phyloP scores from a whole-genome alignment of 2,329 filamentous ascomycete genomes.

The Tolypocladium cylindrosporum region DNA sequence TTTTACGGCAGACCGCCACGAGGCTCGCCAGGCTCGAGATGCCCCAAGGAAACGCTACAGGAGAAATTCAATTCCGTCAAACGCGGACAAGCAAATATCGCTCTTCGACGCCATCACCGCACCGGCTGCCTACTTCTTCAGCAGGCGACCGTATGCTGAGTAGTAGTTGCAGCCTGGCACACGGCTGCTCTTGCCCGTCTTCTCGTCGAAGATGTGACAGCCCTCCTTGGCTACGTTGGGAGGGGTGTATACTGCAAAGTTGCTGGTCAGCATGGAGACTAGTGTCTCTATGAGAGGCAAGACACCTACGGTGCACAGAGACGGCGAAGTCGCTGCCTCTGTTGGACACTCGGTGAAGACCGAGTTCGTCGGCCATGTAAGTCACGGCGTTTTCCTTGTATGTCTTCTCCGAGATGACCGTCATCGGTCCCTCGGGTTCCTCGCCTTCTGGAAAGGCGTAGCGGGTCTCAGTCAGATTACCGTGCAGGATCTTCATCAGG shows the following conservation, averaged over 20 bases:
- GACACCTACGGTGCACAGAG: slow-evolving; percentile 62
- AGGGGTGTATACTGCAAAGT: slow-evolving; percentile 61
- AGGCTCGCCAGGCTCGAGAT: background rate
- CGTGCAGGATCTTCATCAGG: slow-evolving; percentile 81
- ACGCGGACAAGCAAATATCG: background rate
- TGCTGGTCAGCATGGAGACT: slow-evolving; percentile 19
- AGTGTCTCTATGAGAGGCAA: slow-evolving; percentile 14
- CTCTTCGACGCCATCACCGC: background rate
- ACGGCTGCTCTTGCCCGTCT: slow-evolving; percentile 64
- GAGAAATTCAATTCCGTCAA: background rate
- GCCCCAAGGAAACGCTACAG: slow-evolving; percentile 2
- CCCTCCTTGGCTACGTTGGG: slow-evolving; percentile 79
- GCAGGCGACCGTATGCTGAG: slow-evolving; percentile 47
- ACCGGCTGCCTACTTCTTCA: slow-evolving; percentile 24
- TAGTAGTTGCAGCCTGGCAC: slow-evolving; percentile 63
- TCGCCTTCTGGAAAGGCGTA: slow-evolving; percentile 58
- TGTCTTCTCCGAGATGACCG: slow-evolving; percentile 54
- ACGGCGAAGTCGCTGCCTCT: slow-evolving; percentile 67
- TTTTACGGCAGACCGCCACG: background rate
- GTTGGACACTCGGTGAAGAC: slow-evolving; percentile 76
- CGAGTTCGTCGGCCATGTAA: slow-evolving; percentile 87
- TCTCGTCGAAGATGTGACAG: slow-evolving; percentile 71
- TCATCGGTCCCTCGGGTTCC: slow-evolving; percentile 44
- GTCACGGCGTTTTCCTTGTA: slow-evolving; percentile 66
- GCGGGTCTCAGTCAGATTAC: slow-evolving; percentile 69